These are phyloP conservation scores for Pichia pseudocactophila DNA, from an alignment of 805 yeast species.

Conservation along the genomic window DNA sequence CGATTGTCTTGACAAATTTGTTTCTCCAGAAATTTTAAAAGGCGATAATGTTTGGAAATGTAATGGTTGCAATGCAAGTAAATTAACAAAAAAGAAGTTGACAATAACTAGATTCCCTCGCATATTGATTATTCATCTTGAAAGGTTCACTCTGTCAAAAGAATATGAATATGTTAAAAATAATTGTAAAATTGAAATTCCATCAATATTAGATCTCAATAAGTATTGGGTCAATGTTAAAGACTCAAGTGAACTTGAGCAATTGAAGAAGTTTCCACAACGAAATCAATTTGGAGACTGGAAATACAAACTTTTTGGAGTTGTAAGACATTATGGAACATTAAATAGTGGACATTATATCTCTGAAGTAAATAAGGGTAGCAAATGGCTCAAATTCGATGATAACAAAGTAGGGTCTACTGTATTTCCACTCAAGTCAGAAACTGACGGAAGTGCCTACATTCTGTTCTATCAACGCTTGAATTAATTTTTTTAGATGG, in stretches of 20 bases:
- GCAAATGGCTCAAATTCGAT: conserved; percentile 10
- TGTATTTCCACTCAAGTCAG: not conserved
- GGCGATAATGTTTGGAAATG: conserved; percentile 83
- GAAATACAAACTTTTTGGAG: conserved; percentile 66
- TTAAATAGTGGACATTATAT: conserved; percentile 81
- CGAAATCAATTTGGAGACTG: conserved; percentile 66
- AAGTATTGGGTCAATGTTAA: conserved; percentile 57
- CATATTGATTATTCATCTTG: conserved; percentile 73
- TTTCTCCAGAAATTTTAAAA: conserved; percentile 62
- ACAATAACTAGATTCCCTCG: conserved; percentile 72
- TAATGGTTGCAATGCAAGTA: conserved; percentile 57
- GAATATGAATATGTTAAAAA: conserved; percentile 44
- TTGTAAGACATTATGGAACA: conserved; percentile 77
- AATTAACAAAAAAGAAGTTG: conserved; percentile 59
- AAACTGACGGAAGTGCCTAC: conserved; percentile 11
- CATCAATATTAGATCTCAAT: conserved; percentile 47
- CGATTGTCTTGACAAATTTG: conserved; percentile 71
- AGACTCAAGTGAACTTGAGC: conserved; percentile 34
- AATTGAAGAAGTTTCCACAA: conserved; percentile 42
- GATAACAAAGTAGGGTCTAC: conserved; percentile 5
- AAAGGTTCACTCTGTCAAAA: conserved; percentile 48
- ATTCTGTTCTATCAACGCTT: conserved; percentile 8
- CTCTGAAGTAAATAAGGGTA: conserved; percentile 6
- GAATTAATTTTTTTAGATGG: not conserved
- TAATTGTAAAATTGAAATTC: conserved; percentile 61